phyloP scores from a whole-genome alignment of 441 rosid genomes.

The Adansonia gregorii region DNA sequence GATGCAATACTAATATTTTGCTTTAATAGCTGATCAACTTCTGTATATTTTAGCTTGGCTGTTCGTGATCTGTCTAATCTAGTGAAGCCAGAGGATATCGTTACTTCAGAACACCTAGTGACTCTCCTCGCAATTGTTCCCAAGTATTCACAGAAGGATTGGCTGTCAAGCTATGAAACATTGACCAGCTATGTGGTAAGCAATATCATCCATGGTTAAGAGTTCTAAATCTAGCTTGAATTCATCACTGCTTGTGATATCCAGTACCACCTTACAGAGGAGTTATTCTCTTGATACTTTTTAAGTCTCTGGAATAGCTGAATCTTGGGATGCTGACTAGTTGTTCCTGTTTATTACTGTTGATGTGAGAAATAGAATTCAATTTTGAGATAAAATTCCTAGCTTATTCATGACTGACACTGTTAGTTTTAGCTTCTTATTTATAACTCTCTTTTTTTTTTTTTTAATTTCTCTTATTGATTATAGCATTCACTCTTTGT shows the following conservation, averaged over 20 bases:
- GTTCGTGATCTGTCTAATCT: slow-evolving; percentile 94
- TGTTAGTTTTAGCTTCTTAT: neutral
- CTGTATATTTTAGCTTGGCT: slow-evolving; percentile 75
- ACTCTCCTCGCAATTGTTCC: slow-evolving; percentile 87
- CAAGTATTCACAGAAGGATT: slow-evolving; percentile 94
- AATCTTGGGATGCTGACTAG: slow-evolving; percentile 4
- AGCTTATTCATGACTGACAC: neutral
- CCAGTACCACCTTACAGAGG: slow-evolving; percentile 12
- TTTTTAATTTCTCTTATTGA: neutral
- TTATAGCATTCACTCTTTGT: neutral
- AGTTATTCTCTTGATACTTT: slow-evolving; percentile 10
- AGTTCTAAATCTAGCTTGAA: neutral
- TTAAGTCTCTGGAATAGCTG: slow-evolving; percentile 20
- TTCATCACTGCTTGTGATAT: slow-evolving; percentile 6
- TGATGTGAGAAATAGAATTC: neutral
- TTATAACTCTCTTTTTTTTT: neutral
- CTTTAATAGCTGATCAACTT: slow-evolving; percentile 32
- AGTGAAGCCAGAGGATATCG: slow-evolving; percentile 87
- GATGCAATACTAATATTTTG: neutral
- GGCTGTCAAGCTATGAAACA: slow-evolving; percentile 91
- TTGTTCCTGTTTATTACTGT: neutral
- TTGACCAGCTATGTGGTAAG: slow-evolving; percentile 91
- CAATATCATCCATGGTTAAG: slow-evolving; percentile 22
- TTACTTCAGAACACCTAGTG: slow-evolving; percentile 76
- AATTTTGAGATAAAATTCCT: neutral